phyloP scores from a whole-genome alignment of 352 stramenopile genomes.

The Globisporangium paddicum region DNA sequence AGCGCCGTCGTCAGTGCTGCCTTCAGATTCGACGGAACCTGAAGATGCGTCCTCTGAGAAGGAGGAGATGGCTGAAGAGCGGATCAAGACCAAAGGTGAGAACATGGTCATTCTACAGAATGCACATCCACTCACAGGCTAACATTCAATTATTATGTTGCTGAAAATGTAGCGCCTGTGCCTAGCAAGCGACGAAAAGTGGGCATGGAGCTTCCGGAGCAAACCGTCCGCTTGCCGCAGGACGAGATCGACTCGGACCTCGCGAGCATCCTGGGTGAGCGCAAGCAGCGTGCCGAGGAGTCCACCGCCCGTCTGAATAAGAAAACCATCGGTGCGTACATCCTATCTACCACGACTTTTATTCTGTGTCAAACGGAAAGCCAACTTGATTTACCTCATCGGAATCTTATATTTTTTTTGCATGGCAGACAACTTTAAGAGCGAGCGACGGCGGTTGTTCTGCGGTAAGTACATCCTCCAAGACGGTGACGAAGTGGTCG shows the following conservation, averaged over 20 bases:
- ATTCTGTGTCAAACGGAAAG: neutral
- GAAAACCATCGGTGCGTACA: constrained; percentile 19
- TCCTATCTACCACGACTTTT: neutral
- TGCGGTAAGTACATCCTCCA: constrained; percentile 76
- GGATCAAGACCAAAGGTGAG: constrained; percentile 9
- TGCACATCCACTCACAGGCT: neutral
- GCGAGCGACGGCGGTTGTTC: constrained; percentile 47
- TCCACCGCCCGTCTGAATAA: constrained; percentile 19
- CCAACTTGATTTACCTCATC: neutral
- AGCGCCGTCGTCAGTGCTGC: neutral
- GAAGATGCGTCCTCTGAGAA: constrained; percentile 7
- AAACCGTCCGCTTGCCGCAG: constrained; percentile 44
- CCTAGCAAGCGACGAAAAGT: constrained; percentile 47
- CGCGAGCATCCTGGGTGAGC: constrained; percentile 36
- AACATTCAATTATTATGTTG: neutral
- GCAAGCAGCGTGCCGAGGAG: constrained; percentile 23
- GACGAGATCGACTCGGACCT: constrained; percentile 59
- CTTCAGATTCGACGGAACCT: constrained; percentile 7
- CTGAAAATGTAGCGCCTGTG: constrained; percentile 13
- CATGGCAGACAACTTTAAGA: constrained; percentile 30
- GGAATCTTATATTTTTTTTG: neutral
- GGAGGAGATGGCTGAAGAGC: constrained; percentile 5
- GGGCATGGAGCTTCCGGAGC: constrained; percentile 29
- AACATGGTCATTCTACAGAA: neutral
- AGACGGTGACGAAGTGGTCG: constrained; percentile 73